These are phyloP conservation scores for Cenchrus fungigraminus DNA, from an alignment of 176 grass and related monocot genomes.

Conservation along the genomic window DNA sequence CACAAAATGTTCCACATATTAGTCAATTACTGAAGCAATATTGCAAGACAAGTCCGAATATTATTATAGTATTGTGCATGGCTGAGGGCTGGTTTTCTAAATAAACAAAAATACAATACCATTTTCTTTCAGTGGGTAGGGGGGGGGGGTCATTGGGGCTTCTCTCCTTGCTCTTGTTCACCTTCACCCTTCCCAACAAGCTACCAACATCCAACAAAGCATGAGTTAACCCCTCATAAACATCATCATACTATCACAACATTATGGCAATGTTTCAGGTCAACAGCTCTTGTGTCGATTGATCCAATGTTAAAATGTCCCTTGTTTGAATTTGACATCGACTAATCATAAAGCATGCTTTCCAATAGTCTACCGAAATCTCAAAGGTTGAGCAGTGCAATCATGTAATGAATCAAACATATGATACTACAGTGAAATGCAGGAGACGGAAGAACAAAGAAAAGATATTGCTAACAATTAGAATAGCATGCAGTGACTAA, in stretches of 20 bases:
- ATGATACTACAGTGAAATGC: not conserved
- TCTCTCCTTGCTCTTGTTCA: constrained; percentile 50
- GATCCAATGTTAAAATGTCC: not conserved
- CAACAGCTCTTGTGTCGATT: not conserved
- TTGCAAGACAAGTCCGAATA: not conserved
- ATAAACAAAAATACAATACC: not conserved
- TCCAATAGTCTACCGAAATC: not conserved
- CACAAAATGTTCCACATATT: not conserved
- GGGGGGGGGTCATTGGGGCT: constrained; percentile 35
- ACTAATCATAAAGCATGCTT: not conserved
- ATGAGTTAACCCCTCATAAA: constrained; percentile 13
- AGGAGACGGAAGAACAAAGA: not conserved
- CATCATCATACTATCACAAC: not conserved
- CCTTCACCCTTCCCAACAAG: constrained; percentile 67
- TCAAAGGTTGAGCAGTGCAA: not conserved
- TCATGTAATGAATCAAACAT: not conserved
- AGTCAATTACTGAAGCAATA: not conserved
- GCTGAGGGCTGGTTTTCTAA: constrained; percentile 8
- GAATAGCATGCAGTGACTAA: not conserved
- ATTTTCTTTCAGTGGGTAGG: not conserved
- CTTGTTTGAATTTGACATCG: not conserved
- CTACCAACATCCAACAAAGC: constrained; percentile 49
- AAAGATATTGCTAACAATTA: not conserved
- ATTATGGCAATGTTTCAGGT: not conserved
- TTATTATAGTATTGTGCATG: constrained; percentile 30